Base-by-base conservation (phyloP, 169 alveolate genomes). In the Plasmodium blacklocki region DNA sequence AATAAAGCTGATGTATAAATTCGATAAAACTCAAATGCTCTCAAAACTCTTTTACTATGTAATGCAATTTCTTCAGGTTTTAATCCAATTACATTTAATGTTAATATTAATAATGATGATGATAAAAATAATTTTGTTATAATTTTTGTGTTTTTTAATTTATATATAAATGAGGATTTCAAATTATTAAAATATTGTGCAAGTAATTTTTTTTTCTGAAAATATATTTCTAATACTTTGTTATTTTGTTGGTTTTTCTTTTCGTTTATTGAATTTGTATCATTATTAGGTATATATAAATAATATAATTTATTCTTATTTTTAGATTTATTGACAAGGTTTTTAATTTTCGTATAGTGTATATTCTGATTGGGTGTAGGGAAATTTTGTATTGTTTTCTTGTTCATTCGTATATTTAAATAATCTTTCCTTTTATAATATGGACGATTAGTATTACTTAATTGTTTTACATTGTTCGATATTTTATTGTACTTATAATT, bases 51-150 rank as follows among this genome's bases (percentile, higher is more conserved):
- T 67, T 78, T 78, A 78, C 49, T 70, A 60, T 78, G 89, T 66
- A 78, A 43, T 50, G 89, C 89, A 39, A 78, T 78, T 45, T 78
- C 89, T 78, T 78, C 89, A 12, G 89, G 89, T 78, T 67, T 78
- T 78, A 78, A 8, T 15, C 89, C 89, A 8, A 63, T 14, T 47
- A 78, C 19, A 60, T 78, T 78, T 64, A 78, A 76, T 67, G 64
- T n/a, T 26, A 66, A 19, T 49, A 78, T 52, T 8, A 78, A 15
- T 23, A 78, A 78, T 50, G 89, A 64, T 14, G 89, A 64, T 14
- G 78, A 63, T 66, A 78, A 50, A 78, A 78, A 78, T 49, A 50
- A 26, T 60, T 64, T 78, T 8, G 89, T 78, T 66, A 78, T 58
- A 78, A 78, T 78, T 52, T 66, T 78, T 21, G 78, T 78, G 49